Base-by-base conservation (phyloP, 2,329 filamentous ascomycete genomes). In the Pestalotiopsis sp. region DNA sequence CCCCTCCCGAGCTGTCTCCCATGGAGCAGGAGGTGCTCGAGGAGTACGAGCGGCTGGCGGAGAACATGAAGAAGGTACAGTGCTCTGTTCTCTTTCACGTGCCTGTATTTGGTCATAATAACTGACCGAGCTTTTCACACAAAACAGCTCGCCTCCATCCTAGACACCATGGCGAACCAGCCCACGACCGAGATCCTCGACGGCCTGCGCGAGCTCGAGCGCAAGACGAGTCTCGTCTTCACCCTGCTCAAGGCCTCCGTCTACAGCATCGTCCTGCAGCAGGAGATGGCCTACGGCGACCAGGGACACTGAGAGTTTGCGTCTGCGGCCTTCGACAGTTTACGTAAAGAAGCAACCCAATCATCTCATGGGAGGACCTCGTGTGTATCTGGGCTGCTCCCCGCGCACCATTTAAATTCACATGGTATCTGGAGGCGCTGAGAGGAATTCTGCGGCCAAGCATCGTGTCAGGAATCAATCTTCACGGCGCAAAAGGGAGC, bases 211-310 rank as follows among this genome's bases (percentile, higher is more conserved):
- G 91, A 95, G 58, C 85, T 99, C 67, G 96, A 99, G 85, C 87
- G 96, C 75, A 98, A 98, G 85, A 98, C 95, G 58, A 94, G 94
- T 74, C 85, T 97, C 67, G 95, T 98, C 25, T 98, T 97, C 81
- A 99, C 96, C 71, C 82, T 98, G 78, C 87, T 99, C 78, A 99
- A 99, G 85, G 95, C 96, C 20, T 98, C 95, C 81, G 96, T 99
- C 72, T 99, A 99, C 84, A 97, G 93, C 78, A 99, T 99, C 84
- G 95, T 99, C 71, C 81, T 99, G 84, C 95, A 99, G 87, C 95
- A 98, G 87, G 94, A 98, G 87, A 94, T 97, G 76, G 91, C 92
- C 71, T 93, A 91, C 81, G 92, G 89, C 63, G 85, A 86, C 73
- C 82, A 84, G 71, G 77, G 77, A 27, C 65, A 61, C 31, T 61